Base-by-base conservation (phyloP, 345 rosid genomes). In the Cardamine chenopodiifolia region DNA sequence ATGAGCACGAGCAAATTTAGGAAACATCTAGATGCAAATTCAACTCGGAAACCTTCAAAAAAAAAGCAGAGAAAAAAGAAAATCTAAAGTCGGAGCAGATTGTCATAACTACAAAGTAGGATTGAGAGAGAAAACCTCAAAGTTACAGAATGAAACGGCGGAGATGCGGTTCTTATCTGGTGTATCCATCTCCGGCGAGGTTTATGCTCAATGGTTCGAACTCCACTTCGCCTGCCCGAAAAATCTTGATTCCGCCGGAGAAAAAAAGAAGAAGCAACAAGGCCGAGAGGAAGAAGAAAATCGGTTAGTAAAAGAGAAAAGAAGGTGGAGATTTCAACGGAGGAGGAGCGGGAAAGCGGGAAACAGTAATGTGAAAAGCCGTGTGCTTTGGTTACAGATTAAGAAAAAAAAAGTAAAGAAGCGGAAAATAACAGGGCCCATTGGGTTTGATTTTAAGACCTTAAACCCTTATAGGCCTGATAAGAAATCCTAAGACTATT, bases 121-220 rank as follows among this genome's bases (percentile, higher is more conserved):
- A 68, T 11, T 25, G 63, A 40, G 45, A 53, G 32, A 44, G 32
- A 15, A 20, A 32, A 89, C 92, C 90, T 89, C 89, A 14, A 83
- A 74, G 54, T 74, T 85, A 61, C 79, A 54, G 47, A 75, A 74
- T 1, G 90, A 74, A 55, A 81, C 32, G 6, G 85, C 70, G 35
- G 85, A 25, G 73, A 72, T 54, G 64, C 76, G 83, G 59, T 80
- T 77, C 69, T 81, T 89, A 18, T 85, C 89, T 13, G 92, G 96
- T 13, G 96, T 87, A 29, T 82, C 85, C 83, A 89, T 84, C 72
- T 69, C 78, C 82, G 66, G 28, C 72, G 65, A 75, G 70, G 67
- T 39, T 23, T 28, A 4, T 37, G 8, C 9, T 28, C 25, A 62
- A 53, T 71, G 26, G n/a, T 22, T 28, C 47, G 66, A 52, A 63